Percentiles rank a stretch among this genome's conserved stretches.
phyloP scores from a whole-genome alignment of 371 early-diverging fungal species.

The Blakeslea trispora region DNA sequence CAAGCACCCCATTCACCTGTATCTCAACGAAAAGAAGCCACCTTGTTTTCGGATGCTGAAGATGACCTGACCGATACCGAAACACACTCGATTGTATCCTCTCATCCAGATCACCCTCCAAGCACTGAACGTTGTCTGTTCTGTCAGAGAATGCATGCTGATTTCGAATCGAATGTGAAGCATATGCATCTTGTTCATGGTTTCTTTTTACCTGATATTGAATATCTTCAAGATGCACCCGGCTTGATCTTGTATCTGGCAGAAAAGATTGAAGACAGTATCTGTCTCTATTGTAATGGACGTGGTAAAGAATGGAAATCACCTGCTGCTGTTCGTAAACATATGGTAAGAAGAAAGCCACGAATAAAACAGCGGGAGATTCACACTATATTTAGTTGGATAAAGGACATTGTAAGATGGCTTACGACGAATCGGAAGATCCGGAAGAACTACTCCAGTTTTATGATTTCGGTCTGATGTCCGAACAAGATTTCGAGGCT shows the following conservation, averaged over 20 bases:
- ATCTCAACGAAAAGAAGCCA: conserved; percentile 9
- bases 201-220: conserved; percentile 96
- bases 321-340: conserved; percentile 87
- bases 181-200: conserved; percentile 92
- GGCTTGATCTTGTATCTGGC: conserved; percentile 90
- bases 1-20: conserved; percentile 16
- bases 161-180: conserved; percentile 79
- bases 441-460: conserved; percentile 84
- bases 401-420: conserved; percentile 95
- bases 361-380: too few relatives aligned
- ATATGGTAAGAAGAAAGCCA: conserved; percentile 94
- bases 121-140: conserved; percentile 63
- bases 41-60: conserved; percentile 28
- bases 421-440: conserved; percentile 89
- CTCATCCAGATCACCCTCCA: conserved; percentile 5
- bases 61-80: conserved; percentile 31
- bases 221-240: conserved; percentile 82
- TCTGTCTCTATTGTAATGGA: conserved; percentile 95
- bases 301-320: conserved; percentile 83
- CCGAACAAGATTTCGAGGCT: conserved; percentile 28
- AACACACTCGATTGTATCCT: conserved; percentile 16
- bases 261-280: conserved; percentile 90
- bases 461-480: conserved; percentile 77
- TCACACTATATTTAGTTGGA: too few relatives aligned
- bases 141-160: conserved; percentile 62